Evolutionary conservation across 768 basidiomycete genomes (phyloP).

Genomic region (Auriscalpium microsporum): DNA sequence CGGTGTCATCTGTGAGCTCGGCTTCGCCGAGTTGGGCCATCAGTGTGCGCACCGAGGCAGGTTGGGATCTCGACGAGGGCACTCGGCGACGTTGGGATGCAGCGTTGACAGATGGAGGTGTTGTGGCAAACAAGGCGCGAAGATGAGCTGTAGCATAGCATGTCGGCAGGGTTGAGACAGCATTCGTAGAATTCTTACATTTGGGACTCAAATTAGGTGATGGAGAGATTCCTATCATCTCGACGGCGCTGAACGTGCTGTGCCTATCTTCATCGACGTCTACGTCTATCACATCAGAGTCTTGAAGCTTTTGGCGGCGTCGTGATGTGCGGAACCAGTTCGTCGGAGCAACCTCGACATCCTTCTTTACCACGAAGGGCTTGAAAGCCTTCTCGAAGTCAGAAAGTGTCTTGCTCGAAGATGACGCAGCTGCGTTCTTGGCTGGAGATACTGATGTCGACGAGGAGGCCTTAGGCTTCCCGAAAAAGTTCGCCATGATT

Average conservation of each 20-base stretch:
- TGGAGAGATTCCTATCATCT: conserved; percentile 17
- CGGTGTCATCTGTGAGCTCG: conserved; percentile 65
- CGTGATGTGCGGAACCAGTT: conserved; percentile 52
- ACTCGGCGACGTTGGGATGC: background rate
- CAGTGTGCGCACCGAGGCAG: conserved; percentile 34
- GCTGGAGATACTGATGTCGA: conserved; percentile 17
- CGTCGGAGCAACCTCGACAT: conserved; percentile 56
- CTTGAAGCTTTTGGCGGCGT: conserved; percentile 13
- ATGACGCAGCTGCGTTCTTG: conserved; percentile 19
- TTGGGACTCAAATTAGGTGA: conserved; percentile 24
- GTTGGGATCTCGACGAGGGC: too few relatives aligned
- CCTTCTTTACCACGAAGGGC: conserved; percentile 74
- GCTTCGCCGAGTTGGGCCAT: conserved; percentile 66
- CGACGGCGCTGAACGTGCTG: conserved; percentile 16
- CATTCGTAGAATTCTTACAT: conserved; percentile 25
- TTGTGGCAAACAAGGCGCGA: conserved; percentile 8
- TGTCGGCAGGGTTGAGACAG: too few relatives aligned
- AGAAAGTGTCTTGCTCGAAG: conserved; percentile 32
- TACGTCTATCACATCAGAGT: conserved; percentile 48
- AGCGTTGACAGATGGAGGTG: conserved; percentile 12
- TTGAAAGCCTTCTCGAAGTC: conserved; percentile 74
- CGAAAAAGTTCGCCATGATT: conserved; percentile 73
- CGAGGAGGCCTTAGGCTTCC: conserved; percentile 41
- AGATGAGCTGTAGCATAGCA: conserved; percentile 16
- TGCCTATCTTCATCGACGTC: conserved; percentile 39